phyloP scores from a whole-genome alignment of 805 yeast species.

The Myxozyma udenii region DNA sequence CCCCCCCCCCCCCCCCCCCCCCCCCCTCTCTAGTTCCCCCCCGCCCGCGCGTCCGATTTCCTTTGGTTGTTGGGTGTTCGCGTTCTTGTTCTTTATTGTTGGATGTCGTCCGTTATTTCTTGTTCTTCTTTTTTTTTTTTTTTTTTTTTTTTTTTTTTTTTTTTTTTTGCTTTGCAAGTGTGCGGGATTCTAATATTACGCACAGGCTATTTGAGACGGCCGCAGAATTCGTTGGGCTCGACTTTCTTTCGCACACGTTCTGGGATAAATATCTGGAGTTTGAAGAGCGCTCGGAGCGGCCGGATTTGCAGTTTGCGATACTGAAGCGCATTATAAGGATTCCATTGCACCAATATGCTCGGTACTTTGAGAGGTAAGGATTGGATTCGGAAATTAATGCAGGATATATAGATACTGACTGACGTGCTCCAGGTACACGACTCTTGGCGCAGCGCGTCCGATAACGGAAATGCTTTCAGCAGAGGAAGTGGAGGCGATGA shows the following conservation, averaged over 20 bases:
- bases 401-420: constrained; percentile 33
- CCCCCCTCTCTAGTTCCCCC: too few relatives aligned
- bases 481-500: constrained; percentile 29
- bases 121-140: too few relatives aligned
- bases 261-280: constrained; percentile 79
- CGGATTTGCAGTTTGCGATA: constrained; percentile 45
- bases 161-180: too few relatives aligned
- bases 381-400: constrained; percentile 34
- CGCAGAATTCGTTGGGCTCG: constrained; percentile 53
- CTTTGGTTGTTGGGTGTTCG: too few relatives aligned
- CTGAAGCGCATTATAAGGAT: constrained; percentile 41
- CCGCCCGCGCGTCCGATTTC: too few relatives aligned
- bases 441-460: constrained; percentile 37
- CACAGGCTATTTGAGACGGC: constrained; percentile 49
- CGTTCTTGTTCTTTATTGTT: too few relatives aligned
- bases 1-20: too few relatives aligned
- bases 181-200: neutral
- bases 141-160: too few relatives aligned
- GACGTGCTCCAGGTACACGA: constrained; percentile 33
- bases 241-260: constrained; percentile 71
- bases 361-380: constrained; percentile 51
- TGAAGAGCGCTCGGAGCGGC: constrained; percentile 47
- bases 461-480: constrained; percentile 38
- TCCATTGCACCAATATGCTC: constrained; percentile 86
- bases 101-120: too few relatives aligned